Percentiles rank a stretch among this genome's conserved stretches.
Evolutionary conservation across 2,329 filamentous ascomycete species (phyloP).

Genomic region (Xylaria sp.): DNA sequence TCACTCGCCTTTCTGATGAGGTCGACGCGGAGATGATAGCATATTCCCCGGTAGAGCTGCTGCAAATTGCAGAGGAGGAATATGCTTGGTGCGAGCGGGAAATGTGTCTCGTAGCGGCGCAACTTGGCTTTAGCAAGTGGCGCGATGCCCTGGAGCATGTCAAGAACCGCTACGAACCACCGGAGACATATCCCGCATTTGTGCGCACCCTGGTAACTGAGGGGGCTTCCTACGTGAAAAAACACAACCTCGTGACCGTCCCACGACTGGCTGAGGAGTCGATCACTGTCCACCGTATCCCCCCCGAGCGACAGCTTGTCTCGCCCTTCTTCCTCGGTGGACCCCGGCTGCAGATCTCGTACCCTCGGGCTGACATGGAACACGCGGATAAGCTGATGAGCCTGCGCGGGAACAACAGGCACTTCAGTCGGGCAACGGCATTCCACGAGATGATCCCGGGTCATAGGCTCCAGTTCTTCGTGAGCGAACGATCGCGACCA

Average conservation of each 20-base stretch:
- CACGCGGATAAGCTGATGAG: constrained; percentile 54
- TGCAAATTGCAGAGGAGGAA: constrained; percentile 45
- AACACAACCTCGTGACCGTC: constrained; percentile 51
- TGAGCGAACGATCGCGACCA: constrained; percentile 41
- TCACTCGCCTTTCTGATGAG: constrained; percentile 45
- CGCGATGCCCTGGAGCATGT: constrained; percentile 50
- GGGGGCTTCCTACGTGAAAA: constrained; percentile 47
- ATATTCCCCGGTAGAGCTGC: constrained; percentile 52
- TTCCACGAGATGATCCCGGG: constrained; percentile 59
- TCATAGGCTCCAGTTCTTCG: constrained; percentile 50
- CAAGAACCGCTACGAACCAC: constrained; percentile 49
- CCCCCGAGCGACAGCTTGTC: constrained; percentile 46
- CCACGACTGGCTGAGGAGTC: constrained; percentile 48
- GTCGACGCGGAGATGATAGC: constrained; percentile 53
- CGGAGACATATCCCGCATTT: constrained; percentile 48
- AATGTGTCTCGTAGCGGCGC: constrained; percentile 46
- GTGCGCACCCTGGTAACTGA: constrained; percentile 48
- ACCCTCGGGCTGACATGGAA: constrained; percentile 47
- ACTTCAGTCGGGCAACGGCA: constrained; percentile 53
- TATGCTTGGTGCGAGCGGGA: constrained; percentile 52
- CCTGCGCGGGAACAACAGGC: constrained; percentile 54
- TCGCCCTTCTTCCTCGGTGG: constrained; percentile 58
- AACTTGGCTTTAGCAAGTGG: constrained; percentile 47
- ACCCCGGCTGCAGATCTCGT: constrained; percentile 48
- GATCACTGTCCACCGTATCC: constrained; percentile 54